Evolutionary conservation across 208 protist genomes (phyloP).

Genomic region (Herpetomonas samuelpessoai): DNA sequence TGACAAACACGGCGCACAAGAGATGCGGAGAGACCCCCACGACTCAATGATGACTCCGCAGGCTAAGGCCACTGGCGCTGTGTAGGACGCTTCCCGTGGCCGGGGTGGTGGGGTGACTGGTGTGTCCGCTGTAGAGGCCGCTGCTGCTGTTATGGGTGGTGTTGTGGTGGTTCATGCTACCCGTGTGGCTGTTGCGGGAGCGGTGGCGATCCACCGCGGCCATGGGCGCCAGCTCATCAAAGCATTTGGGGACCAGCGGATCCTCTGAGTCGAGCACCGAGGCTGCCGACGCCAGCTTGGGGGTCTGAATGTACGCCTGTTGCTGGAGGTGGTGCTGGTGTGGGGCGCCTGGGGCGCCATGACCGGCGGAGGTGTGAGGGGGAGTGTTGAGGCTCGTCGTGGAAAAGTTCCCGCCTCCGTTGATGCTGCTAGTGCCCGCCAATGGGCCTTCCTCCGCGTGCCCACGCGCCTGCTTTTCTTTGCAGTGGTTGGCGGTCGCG

Average conservation of each 20-base stretch:
- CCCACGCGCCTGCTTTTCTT: no score
- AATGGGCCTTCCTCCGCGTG: not conserved
- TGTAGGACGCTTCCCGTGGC: not conserved
- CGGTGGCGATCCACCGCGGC: constrained; percentile 56
- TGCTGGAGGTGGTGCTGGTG: no score
- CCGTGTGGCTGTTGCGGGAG: constrained; percentile 3
- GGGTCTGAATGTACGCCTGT: not conserved
- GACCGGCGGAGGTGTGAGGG: not conserved
- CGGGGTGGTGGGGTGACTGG: not conserved
- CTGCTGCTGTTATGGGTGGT: not conserved
- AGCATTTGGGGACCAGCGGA: constrained; percentile 32
- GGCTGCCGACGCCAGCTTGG: not conserved
- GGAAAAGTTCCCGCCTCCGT: no score
- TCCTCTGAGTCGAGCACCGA: constrained; percentile 11
- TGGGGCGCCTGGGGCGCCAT: no score
- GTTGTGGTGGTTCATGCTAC: not conserved
- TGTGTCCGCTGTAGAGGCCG: not conserved
- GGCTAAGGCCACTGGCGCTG: not conserved
- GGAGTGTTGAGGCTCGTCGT: not conserved
- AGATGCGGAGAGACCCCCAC: no score
- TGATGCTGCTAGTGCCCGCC: not conserved
- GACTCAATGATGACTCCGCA: not conserved
- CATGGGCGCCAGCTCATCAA: constrained; percentile 63
- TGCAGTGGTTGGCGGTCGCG: constrained; percentile 3
- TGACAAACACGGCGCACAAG: not conserved